These are phyloP conservation scores for Berberis thunbergii DNA, from an alignment of 164 flowering plant genomes.

Conservation along the genomic window DNA sequence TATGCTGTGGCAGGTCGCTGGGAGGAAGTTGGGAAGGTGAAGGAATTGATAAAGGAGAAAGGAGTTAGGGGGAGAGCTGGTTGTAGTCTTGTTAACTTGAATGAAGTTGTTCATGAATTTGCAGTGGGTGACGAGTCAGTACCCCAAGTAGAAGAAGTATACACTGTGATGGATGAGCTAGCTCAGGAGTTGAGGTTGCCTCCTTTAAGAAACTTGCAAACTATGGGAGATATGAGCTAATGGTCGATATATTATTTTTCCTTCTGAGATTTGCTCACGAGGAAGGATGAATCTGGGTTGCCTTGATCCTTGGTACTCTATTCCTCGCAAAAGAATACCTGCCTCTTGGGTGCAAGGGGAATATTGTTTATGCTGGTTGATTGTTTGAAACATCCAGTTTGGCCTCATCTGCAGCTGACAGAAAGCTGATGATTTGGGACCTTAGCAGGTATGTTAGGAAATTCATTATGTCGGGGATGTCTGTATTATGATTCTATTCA, in stretches of 20 bases:
- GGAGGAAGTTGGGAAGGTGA: conserved; percentile 55
- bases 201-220: too few relatives aligned
- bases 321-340: too few relatives aligned
- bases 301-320: too few relatives aligned
- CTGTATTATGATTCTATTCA: too few relatives aligned
- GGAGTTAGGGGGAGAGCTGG: conserved; percentile 29
- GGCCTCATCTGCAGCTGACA: conserved; percentile 85
- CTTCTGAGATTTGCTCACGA: too few relatives aligned
- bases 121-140: conserved; percentile 20
- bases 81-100: conserved; percentile 52
- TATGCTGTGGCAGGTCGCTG: conserved; percentile 57
- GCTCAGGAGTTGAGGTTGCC: conserved; percentile 11
- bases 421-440: conserved; percentile 96
- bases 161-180: conserved; percentile 20
- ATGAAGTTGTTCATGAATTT: conserved; percentile 40
- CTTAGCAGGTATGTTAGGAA: conserved; percentile 56
- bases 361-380: too few relatives aligned
- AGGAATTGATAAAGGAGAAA: conserved; percentile 29
- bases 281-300: too few relatives aligned
- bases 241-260: too few relatives aligned
- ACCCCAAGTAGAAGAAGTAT: conserved; percentile 18
- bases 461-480: too few relatives aligned
- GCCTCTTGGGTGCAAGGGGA: too few relatives aligned
- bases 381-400: conserved; percentile 8
- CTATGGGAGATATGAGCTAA: too few relatives aligned